Evolutionary conservation across 2,329 filamentous ascomycete genomes (phyloP).

Genomic region (Fragosphaeria purpurea): DNA sequence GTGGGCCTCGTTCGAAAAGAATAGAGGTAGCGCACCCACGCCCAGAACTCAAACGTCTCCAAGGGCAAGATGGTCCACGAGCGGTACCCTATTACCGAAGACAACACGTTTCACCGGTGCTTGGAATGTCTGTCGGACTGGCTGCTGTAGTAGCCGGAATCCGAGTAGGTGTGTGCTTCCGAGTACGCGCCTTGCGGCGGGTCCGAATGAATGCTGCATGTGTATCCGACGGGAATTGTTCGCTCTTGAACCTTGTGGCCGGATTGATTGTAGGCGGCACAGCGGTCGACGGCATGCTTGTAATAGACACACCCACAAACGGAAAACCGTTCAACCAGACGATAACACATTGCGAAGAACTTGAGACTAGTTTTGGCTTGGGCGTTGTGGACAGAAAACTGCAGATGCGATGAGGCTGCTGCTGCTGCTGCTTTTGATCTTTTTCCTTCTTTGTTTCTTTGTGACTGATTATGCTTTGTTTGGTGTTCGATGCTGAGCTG

Average conservation of each 20-base stretch:
- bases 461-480: background rate
- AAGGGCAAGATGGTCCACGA: slow-evolving; percentile 31
- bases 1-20: slow-evolving; percentile 30
- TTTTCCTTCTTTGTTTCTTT: background rate
- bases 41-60: slow-evolving; percentile 31
- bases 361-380: slow-evolving; percentile 4
- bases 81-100: slow-evolving; percentile 38
- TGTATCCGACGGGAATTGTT: slow-evolving; percentile 73
- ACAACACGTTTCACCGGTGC: slow-evolving; percentile 43
- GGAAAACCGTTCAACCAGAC: slow-evolving; percentile 75
- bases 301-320: slow-evolving; percentile 84
- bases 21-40: slow-evolving; percentile 40
- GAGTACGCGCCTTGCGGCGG: slow-evolving; percentile 27
- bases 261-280: slow-evolving; percentile 61
- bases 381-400: background rate
- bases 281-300: slow-evolving; percentile 76
- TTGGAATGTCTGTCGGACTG: slow-evolving; percentile 34
- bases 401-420: too few relatives aligned
- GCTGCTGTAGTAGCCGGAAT: slow-evolving; percentile 45
- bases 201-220: slow-evolving; percentile 50
- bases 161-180: slow-evolving; percentile 35
- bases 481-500: slow-evolving; percentile 1
- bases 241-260: slow-evolving; percentile 64
- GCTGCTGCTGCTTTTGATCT: too few relatives aligned
- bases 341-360: slow-evolving; percentile 63